Percentiles rank a stretch among this genome's conserved stretches.
Conservation (phyloP, 2,329 filamentous ascomycete genomes). For the Sclerotinia minor region DNA sequence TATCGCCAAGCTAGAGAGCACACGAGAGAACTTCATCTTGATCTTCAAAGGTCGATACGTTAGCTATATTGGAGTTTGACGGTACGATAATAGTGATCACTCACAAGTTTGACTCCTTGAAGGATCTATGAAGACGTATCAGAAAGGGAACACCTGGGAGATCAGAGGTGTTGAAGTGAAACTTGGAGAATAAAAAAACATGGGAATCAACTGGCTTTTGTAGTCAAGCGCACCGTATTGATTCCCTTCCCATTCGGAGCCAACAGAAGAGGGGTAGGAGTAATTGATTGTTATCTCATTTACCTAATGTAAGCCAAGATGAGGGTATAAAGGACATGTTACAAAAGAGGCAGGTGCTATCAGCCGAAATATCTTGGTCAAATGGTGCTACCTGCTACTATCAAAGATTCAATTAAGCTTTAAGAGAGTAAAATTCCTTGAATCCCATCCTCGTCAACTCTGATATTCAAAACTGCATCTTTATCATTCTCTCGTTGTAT, state of each 20-base stretch:
- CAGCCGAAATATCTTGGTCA: conserved; percentile 3
- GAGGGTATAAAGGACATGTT: neutral
- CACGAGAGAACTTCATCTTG: conserved; percentile 22
- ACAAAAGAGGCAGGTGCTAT: conserved; percentile 21
- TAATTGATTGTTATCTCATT: conserved; percentile 3
- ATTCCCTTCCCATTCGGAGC: neutral
- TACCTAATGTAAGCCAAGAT: conserved; percentile 18
- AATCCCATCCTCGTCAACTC: neutral
- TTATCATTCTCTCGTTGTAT: neutral
- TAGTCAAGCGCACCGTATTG: neutral
- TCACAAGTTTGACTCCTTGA: conserved; percentile 1
- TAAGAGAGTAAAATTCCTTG: neutral
- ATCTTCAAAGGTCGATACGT: neutral
- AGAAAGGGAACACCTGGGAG: neutral
- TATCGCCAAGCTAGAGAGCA: conserved; percentile 13
- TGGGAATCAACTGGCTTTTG: neutral
- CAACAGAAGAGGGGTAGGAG: conserved; percentile 3
- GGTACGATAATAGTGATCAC: neutral
- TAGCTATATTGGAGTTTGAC: neutral
- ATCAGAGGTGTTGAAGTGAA: neutral
- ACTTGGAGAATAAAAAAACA: neutral
- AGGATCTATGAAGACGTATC: neutral
- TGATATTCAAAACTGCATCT: neutral
- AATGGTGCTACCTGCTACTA: neutral
- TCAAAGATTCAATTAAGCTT: neutral